Base-by-base conservation (phyloP, 129 eudicot species). In the Erigeron canadensis region DNA sequence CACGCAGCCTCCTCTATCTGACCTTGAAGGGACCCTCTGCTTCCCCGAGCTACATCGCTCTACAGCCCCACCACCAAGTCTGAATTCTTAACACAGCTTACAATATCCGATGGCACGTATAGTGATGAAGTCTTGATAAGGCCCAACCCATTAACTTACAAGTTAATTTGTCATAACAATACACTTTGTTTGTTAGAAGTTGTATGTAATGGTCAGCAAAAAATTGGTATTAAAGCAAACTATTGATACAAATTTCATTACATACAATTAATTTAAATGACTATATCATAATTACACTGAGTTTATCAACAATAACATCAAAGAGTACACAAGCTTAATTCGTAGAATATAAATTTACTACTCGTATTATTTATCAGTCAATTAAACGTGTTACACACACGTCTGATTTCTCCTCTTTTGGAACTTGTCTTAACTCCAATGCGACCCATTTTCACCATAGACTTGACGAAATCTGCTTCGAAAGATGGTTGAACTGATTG, bases 391-490 rank as follows among this genome's bases (percentile, higher is more conserved):
- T 75, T 55, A 78, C 97, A 91, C 23, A 85, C 83, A 17, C 88
- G 86, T 78, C 97, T 84, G 28, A 91, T 86, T 9, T 75, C 78
- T 19, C 97, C 97, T 23, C 89, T 89, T 57, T 78, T 63, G 0
- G 82, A 66, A 8, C 87, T 82, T 0, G 91, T 91, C 74, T 78
- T 71, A n/a, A 86, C 96, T 16, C 83, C 94, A 48, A 88, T 79
- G 2, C 87, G 80, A 16, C 96, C 96, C 97, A 91, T 80, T 80
- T 81, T 88, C 28, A 88, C 82, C 84, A 91, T 91, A 3, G 97
- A 80, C 9, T 39, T 54, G 0, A 81, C 89, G 68, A 86, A 91
- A 81, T 84, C 95, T 10, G 78, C 78, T 72, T 81, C 86, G 38
- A 91, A 91, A 6, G 84, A 81, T 22, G 87, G 85, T 45, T 81